Evolutionary conservation across 768 basidiomycete species (phyloP).

Genomic region (Polyporus arcularius): DNA sequence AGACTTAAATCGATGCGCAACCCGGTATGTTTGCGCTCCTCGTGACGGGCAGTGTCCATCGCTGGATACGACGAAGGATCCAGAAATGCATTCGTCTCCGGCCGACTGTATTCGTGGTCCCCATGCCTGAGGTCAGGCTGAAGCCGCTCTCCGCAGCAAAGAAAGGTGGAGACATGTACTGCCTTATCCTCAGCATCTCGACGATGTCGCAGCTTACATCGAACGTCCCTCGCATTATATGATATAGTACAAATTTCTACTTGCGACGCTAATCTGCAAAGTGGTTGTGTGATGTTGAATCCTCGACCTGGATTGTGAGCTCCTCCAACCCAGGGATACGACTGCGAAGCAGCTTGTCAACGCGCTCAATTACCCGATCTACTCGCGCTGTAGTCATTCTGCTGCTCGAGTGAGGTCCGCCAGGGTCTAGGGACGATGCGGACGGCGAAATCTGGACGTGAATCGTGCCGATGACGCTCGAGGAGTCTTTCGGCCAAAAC

Average conservation of each 20-base stretch:
- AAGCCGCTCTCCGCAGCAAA: too few species aligned
- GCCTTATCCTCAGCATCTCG: too few species aligned
- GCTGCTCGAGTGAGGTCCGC: slow-evolving; percentile 49
- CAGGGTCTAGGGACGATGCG: slow-evolving; percentile 54
- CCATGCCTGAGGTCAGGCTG: too few species aligned
- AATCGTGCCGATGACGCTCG: slow-evolving; percentile 85
- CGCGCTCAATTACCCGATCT: slow-evolving; percentile 75
- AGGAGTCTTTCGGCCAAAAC: slow-evolving; percentile 96
- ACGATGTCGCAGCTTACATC: too few species aligned
- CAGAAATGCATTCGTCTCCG: too few species aligned
- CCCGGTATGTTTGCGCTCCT: too few species aligned
- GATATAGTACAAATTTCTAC: slow-evolving; percentile 1
- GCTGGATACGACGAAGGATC: too few species aligned
- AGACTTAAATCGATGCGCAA: too few species aligned
- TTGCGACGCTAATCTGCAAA: not conserved
- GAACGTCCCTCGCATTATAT: not conserved
- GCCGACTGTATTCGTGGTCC: too few species aligned
- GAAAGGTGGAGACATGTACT: too few species aligned
- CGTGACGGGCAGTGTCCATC: too few species aligned
- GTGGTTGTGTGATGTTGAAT: slow-evolving; percentile 1
- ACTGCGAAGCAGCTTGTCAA: slow-evolving; percentile 69
- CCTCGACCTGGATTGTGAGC: slow-evolving; percentile 72
- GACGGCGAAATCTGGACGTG: slow-evolving; percentile 83
- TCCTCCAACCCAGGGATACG: slow-evolving; percentile 84
- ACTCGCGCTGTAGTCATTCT: slow-evolving; percentile 56